A percentile compares a stretch with the other conserved stretches of the same genome.
phyloP scores from a whole-genome alignment of 73 alveolate genomes.

The Tetrahymena malaccensis region DNA sequence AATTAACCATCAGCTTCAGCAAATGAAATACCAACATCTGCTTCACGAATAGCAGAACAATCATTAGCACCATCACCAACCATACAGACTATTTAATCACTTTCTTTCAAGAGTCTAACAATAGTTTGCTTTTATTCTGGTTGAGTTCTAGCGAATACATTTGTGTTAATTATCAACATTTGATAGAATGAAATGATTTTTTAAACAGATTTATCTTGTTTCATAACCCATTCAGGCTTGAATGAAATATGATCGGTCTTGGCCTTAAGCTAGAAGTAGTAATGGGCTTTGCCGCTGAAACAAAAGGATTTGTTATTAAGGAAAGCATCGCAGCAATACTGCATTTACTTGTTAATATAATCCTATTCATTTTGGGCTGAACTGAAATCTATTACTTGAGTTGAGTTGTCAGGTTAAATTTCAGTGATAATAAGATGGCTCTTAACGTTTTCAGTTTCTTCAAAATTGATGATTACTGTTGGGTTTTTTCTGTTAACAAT shows the following conservation, averaged over 20 bases:
- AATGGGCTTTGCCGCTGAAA: not conserved
- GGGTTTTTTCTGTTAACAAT: constrained; percentile 29
- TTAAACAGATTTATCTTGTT: not conserved
- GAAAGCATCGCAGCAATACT: not conserved
- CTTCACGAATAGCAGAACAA: constrained; percentile 81
- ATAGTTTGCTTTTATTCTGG: constrained; percentile 81
- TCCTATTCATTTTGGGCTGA: not conserved
- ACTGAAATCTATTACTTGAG: not conserved
- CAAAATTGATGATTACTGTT: not conserved
- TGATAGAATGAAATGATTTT: not conserved
- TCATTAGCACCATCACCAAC: constrained; percentile 94
- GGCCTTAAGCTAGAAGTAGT: not conserved
- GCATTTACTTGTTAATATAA: not conserved
- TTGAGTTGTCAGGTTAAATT: not conserved
- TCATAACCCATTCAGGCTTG: not conserved
- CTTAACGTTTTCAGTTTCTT: not conserved
- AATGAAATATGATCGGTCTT: not conserved
- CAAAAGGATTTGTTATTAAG: not conserved
- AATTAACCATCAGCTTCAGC: constrained; percentile 38
- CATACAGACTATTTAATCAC: constrained; percentile 61
- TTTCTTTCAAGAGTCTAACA: constrained; percentile 54
- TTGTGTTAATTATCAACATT: constrained; percentile 47
- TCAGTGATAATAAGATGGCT: not conserved
- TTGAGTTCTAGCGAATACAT: constrained; percentile 78
- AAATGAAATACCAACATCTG: constrained; percentile 52